Base-by-base conservation (phyloP, 1,284 basidiomycete genomes). In the Quambalaria eucalypti region DNA sequence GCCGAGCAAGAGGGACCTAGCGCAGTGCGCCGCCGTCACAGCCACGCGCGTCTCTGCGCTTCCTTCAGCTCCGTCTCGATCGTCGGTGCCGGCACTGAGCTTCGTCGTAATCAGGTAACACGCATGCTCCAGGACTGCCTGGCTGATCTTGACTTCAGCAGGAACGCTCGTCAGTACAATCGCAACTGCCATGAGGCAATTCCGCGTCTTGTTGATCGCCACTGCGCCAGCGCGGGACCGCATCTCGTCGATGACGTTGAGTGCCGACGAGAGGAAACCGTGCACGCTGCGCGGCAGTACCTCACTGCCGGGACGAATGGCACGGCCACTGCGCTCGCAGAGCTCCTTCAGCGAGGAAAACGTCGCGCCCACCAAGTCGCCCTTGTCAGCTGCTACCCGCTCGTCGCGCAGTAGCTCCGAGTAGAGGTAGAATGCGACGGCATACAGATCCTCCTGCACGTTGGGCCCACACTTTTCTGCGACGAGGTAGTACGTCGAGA, bases 171-270 rank as follows among this genome's bases (percentile, higher is more conserved):
- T 95, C 38, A 97, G 76, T 52, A 96, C 81, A 6, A 98, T 81
- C 2, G 90, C 90, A 0, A 86, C 81, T 0, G 90, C 88, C 16
- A 97, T 78, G 56, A 97, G 81, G 76, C 95, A 96, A 74, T 86
- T 89, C 77, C 90, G 92, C 75, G 88, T 82, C 78, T 96, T 96
- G 76, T 85, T 84, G 7, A 82, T 78, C 1, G 87, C 87, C 9
- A 87, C 83, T 0, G 81, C 68, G 2, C 91, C 92, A 56, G 85
- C 81, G 47, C 71, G 62, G 16, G 63, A 56, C 21, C 42, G 14
- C 85, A 95, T 89, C 61, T 87, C 89, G 65, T 96, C 90, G 23
- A 96, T 81, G 68, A 91, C 88, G 51, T 86, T 78, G 36, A 98
- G 77, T 70, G 88, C 90, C 1, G 86, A 82, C 0, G 89, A 91